Percentiles rank a stretch among this genome's conserved stretches.
phyloP scores from a whole-genome alignment of 164 flowering plant species.

The Brasenia schreberi region DNA sequence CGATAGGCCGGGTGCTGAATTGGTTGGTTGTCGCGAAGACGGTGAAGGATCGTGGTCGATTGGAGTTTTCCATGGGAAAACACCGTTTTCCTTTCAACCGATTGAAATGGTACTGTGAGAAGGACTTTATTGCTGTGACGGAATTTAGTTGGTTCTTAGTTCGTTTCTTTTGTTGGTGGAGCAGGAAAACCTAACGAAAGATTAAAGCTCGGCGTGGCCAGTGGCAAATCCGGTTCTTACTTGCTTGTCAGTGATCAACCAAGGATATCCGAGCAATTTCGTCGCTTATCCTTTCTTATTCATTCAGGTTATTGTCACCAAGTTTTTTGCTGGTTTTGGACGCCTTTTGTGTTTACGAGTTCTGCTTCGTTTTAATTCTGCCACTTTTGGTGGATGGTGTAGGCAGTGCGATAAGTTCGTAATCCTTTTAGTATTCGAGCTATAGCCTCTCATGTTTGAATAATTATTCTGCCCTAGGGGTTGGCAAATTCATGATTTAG shows the following conservation, averaged over 20 bases:
- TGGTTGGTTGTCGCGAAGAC: conserved; percentile 1
- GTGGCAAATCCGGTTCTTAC: conserved; percentile 48
- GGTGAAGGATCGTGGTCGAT: conserved; percentile 11
- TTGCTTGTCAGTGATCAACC: conserved; percentile 26
- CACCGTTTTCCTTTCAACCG: conserved; percentile 6
- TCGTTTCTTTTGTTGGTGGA: not conserved
- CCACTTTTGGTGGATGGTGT: no score
- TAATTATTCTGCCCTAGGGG: no score
- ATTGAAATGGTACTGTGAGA: conserved; percentile 6
- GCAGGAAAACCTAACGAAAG: conserved; percentile 5
- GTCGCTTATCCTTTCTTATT: conserved; percentile 83
- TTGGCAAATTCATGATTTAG: no score
- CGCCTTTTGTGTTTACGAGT: no score
- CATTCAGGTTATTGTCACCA: conserved; percentile 32
- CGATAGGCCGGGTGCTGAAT: not conserved
- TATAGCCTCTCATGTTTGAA: no score
- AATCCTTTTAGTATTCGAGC: no score
- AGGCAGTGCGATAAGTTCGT: no score
- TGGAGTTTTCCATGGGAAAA: conserved; percentile 8
- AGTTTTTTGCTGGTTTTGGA: no score
- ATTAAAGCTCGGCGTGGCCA: conserved; percentile 70
- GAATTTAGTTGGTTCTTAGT: conserved; percentile 1
- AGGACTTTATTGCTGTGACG: not conserved
- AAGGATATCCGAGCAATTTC: conserved; percentile 25
- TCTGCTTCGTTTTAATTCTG: no score